Conservation (phyloP, 2,329 filamentous ascomycete genomes). For the Xylaria sp. region DNA sequence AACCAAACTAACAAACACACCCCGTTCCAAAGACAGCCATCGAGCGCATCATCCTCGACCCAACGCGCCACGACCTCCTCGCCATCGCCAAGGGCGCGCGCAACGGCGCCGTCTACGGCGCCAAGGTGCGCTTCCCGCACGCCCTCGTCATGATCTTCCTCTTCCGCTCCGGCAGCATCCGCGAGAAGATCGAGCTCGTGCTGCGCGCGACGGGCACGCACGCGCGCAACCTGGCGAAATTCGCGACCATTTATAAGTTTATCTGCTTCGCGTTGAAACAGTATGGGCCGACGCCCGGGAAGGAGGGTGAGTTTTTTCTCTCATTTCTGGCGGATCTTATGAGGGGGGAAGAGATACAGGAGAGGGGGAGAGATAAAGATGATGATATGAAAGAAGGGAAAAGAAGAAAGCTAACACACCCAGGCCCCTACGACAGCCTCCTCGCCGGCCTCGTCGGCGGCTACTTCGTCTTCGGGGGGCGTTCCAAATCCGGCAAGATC, state of each 20-base stretch:
- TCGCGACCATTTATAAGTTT: conserved; percentile 85
- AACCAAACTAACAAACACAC: neutral
- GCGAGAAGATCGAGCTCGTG: conserved; percentile 72
- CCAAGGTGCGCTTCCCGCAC: conserved; percentile 97
- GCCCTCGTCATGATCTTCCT: conserved; percentile 97
- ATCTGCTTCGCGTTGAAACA: conserved; percentile 70
- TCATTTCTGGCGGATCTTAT: too few relatives aligned
- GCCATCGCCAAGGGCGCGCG: conserved; percentile 86
- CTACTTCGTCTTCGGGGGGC: conserved; percentile 81
- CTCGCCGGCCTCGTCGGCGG: conserved; percentile 82
- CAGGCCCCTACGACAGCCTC: conserved; percentile 76
- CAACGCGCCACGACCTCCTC: conserved; percentile 77
- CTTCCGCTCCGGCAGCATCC: conserved; percentile 84
- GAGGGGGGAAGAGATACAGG: neutral
- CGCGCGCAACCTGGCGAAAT: conserved; percentile 84
- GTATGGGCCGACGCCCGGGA: conserved; percentile 52
- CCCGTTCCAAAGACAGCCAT: conserved; percentile 51
- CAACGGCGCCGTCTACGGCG: conserved; percentile 94
- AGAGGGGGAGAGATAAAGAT: neutral
- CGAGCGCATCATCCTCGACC: conserved; percentile 75
- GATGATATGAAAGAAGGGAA: neutral
- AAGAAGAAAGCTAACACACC: neutral
- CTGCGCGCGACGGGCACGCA: conserved; percentile 84
- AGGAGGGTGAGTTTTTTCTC: conserved; percentile 49
- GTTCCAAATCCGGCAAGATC: conserved; percentile 57